These are phyloP conservation scores for Salix exigua DNA, from an alignment of 345 rosid species.

Conservation along the genomic window DNA sequence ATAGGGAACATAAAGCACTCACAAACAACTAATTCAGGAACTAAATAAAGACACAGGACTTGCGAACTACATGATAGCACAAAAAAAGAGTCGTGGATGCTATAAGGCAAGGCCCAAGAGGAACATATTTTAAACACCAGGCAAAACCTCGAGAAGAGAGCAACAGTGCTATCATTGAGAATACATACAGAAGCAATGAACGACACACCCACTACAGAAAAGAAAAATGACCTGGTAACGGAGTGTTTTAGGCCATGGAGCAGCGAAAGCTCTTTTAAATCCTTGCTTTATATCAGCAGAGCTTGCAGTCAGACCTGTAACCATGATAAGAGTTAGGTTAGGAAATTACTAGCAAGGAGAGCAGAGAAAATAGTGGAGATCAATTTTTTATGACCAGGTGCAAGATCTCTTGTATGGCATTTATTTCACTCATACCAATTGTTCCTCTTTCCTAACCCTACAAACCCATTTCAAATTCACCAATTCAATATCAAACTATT, in stretches of 20 bases:
- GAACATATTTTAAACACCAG: background rate
- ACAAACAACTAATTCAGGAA: background rate
- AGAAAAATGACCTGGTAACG: conserved; percentile 62
- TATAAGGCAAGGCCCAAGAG: background rate
- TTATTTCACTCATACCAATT: background rate
- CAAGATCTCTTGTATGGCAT: background rate
- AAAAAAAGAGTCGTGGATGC: background rate
- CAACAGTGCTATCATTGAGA: background rate
- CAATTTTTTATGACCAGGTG: background rate
- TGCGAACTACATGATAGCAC: too few relatives aligned
- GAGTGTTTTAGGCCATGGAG: conserved; percentile 78
- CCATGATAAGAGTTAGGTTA: background rate
- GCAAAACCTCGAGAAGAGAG: background rate
- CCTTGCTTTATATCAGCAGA: conserved; percentile 75
- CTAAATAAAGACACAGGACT: background rate
- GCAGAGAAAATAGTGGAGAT: background rate
- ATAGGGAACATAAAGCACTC: background rate
- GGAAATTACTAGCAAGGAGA: background rate
- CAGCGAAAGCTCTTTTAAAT: conserved; percentile 74
- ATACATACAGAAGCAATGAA: background rate
- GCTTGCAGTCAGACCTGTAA: conserved; percentile 55
- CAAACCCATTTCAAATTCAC: background rate
- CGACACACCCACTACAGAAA: background rate
- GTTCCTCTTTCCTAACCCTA: background rate
- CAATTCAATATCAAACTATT: background rate